Percentiles rank a stretch among this genome's conserved stretches.
These are phyloP conservation scores for Candida dajiaensis DNA, from an alignment of 805 yeast species.

Conservation along the genomic window DNA sequence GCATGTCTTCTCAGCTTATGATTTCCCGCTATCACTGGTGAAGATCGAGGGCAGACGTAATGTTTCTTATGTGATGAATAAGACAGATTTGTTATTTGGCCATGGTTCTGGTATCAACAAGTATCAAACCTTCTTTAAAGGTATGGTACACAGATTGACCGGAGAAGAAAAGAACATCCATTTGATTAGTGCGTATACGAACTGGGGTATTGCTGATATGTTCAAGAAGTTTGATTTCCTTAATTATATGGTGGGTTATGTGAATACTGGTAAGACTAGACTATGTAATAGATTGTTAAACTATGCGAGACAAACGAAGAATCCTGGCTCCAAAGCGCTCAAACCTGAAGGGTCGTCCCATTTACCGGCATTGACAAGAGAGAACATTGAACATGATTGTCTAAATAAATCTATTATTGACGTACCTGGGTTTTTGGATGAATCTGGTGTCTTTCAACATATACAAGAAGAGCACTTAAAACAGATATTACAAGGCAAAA, in stretches of 20 bases:
- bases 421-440: conserved; percentile 33
- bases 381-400: conserved; percentile 35
- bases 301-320: conserved; percentile 5
- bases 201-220: conserved; percentile 46
- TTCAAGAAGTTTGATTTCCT: conserved; percentile 30
- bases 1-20: conserved; percentile 60
- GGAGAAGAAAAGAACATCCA: conserved; percentile 29
- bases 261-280: conserved; percentile 68
- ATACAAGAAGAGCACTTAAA: conserved; percentile 26
- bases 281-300: conserved; percentile 44
- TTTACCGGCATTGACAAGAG: conserved; percentile 71
- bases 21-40: conserved; percentile 53
- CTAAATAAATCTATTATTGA: conserved; percentile 28
- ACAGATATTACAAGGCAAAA: conserved; percentile 27
- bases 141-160: conserved; percentile 27
- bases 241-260: conserved; percentile 55
- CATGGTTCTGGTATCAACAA: conserved; percentile 24
- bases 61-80: conserved; percentile 30
- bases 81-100: conserved; percentile 38
- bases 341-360: conserved; percentile 32
- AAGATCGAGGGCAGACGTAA: conserved; percentile 17
- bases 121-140: conserved; percentile 29
- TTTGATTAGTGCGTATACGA: conserved; percentile 43
- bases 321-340: conserved; percentile 5
- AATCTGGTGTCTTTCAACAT: conserved; percentile 22